Base-by-base conservation (phyloP, 2,329 filamentous ascomycete species). In the Xylaria sp. region DNA sequence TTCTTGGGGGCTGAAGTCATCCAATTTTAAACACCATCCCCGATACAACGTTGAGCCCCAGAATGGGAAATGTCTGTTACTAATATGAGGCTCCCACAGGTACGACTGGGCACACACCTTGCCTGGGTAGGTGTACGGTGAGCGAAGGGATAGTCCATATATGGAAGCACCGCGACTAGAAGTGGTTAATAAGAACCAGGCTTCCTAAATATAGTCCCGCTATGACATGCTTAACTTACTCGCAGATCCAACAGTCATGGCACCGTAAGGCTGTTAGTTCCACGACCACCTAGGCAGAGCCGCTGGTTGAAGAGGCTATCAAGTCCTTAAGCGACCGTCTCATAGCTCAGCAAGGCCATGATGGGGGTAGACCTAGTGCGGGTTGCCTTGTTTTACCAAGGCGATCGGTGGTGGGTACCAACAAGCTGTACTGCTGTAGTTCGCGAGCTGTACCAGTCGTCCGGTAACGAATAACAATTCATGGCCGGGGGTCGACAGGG, bases 341-440 rank as follows among this genome's bases (percentile, higher is more conserved):
- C 32, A 27, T 27, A 54, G 21, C 23, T 60, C 40, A 18, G 32
- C 13, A 44, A 23, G 37, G 21, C 4, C 27, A 44, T 63, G 13
- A 55, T 40, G 57, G 63, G 62, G 40, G 67, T 63, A 66, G 47
- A 27, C n/a, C 40, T 69, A 69, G 40, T 21, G 25, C 18, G 10
- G 47, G 63, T 69, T 69, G 67, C 67, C 67, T 69, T 60, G 59
- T 66, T 63, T 57, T 2, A 8, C 37, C 29, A 4, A 18, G 54
- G 59, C 3, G 8, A 25, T 37, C 32, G 16, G 47, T 58, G 50
- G 66, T 66, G 58, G 57, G 42, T 60, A 63, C 59, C n/a, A 53
- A 44, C 23, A 47, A 47, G 42, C 32, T 44, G n/a, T 35, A 51
- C 35, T 48, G 57, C 37, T 35, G 62, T 55, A 62, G 58, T 62